Conservation (phyloP, 305 asterid genomes). For the Stenogyne calaminthoides region DNA sequence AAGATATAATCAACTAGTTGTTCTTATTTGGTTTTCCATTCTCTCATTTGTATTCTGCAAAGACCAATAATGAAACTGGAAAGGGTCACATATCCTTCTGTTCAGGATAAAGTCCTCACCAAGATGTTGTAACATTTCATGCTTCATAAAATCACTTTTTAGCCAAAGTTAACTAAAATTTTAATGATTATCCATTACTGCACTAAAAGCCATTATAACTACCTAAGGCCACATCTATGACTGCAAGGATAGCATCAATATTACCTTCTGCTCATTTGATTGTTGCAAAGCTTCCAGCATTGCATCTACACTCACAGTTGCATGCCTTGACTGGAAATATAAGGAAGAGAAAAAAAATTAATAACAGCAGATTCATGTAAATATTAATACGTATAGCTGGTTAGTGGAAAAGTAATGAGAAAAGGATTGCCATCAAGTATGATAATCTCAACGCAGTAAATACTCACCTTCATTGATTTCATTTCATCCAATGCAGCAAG, state of each 20-base stretch:
- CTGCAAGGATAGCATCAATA: no score
- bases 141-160: conserved; percentile 5
- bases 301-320: conserved; percentile 82
- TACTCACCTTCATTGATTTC: conserved; percentile 85
- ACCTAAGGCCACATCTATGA: not conserved
- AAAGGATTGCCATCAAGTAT: not conserved
- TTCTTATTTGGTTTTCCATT: not conserved
- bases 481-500: conserved; percentile 90
- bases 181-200: not conserved
- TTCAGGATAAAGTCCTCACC: not conserved
- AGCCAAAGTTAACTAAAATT: not conserved
- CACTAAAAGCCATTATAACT: not conserved
- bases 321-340: conserved; percentile 73
- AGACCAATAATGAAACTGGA: no score
- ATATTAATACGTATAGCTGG: not conserved
- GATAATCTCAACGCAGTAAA: not conserved
- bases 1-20: not conserved
- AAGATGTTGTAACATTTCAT: not conserved
- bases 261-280: conserved; percentile 63
- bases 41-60: not conserved
- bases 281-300: conserved; percentile 82
- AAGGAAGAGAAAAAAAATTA: conserved; percentile 6
- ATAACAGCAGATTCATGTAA: not conserved
- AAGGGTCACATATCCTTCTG: not conserved
- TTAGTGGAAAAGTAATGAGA: not conserved